Conservation (phyloP, 345 rosid genomes). For the Diplotaxis tenuifolia region DNA sequence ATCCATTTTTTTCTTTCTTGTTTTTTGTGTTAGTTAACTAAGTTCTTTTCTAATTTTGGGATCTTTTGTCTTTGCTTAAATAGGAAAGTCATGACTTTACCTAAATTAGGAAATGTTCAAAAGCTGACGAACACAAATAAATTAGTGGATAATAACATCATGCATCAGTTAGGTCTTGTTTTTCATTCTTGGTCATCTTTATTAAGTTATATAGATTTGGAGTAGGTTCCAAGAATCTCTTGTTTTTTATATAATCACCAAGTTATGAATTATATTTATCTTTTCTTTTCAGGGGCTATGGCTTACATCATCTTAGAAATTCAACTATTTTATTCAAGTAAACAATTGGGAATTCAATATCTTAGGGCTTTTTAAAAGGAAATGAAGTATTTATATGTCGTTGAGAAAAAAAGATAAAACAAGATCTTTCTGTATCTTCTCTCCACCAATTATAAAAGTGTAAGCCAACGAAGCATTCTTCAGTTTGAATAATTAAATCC, state of each 20-base stretch:
- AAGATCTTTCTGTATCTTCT: slow-evolving; percentile 31
- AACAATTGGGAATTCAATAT: not conserved
- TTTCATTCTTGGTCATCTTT: slow-evolving; percentile 23
- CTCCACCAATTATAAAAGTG: slow-evolving; percentile 25
- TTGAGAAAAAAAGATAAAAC: slow-evolving; percentile 26
- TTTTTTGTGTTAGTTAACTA: not conserved
- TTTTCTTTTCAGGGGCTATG: not conserved
- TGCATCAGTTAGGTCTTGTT: slow-evolving; percentile 38
- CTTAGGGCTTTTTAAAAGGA: not conserved
- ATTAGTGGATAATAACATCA: slow-evolving; percentile 34
- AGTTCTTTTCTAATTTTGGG: not conserved
- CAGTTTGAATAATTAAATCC: slow-evolving; percentile 1
- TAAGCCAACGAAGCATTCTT: slow-evolving; percentile 24
- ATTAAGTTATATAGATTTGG: slow-evolving; percentile 30
- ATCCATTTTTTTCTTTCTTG: slow-evolving; percentile 31
- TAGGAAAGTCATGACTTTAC: slow-evolving; percentile 31
- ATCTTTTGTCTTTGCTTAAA: slow-evolving; percentile 30
- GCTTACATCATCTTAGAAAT: slow-evolving; percentile 26
- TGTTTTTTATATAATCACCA: slow-evolving; percentile 16
- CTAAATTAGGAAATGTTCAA: slow-evolving; percentile 32
- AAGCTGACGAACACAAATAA: slow-evolving; percentile 29
- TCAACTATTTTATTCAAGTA: not conserved
- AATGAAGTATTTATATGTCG: slow-evolving; percentile 18
- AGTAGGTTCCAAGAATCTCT: slow-evolving; percentile 30
- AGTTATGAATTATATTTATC: not conserved